These are phyloP conservation scores for Chrysochromulina tobinii DNA, from an alignment of 78 protist genomes.

Conservation along the genomic window DNA sequence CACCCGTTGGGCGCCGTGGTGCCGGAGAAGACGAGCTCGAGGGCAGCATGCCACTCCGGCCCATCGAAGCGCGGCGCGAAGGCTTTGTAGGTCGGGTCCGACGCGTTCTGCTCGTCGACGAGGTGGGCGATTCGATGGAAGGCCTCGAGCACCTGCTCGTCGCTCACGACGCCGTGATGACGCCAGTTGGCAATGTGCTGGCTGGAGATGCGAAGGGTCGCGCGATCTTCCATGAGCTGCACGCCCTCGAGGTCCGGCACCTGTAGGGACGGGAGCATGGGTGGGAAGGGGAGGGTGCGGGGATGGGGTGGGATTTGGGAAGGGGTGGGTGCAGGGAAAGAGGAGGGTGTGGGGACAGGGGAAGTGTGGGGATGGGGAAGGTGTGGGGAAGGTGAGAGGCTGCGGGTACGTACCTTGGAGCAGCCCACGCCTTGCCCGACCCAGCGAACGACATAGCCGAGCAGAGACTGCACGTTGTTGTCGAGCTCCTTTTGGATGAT, in stretches of 20 bases:
- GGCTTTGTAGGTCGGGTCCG: constrained; percentile 10
- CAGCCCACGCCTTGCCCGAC: constrained; percentile 60
- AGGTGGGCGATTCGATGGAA: constrained; percentile 20
- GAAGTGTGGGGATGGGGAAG: too few species aligned
- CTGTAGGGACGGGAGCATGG: too few species aligned
- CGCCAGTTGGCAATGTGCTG: constrained; percentile 61
- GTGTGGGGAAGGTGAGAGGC: too few species aligned
- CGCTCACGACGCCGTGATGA: constrained; percentile 26
- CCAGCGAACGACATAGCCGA: constrained; percentile 58
- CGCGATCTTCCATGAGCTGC: constrained; percentile 62
- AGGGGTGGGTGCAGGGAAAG: too few species aligned
- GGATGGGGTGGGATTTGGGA: too few species aligned
- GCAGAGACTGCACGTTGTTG: constrained; percentile 45
- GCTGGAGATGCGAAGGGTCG: constrained; percentile 46
- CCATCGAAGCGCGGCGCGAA: constrained; percentile 31
- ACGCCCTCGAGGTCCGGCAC: constrained; percentile 37
- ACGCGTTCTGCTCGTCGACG: constrained; percentile 46
- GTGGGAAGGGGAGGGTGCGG: too few species aligned
- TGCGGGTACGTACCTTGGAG: constrained; percentile 38
- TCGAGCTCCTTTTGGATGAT: constrained; percentile 36
- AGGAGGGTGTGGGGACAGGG: too few species aligned
- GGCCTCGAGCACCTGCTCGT: constrained; percentile 40
- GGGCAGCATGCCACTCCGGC: constrained; percentile 39
- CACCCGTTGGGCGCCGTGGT: too few species aligned
- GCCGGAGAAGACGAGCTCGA: constrained; percentile 11